Evolutionary conservation across 129 eudicot genomes (phyloP), one percentile per base, ranked within the genome.

Genomic region (Helianthus tuberosus): DNA sequence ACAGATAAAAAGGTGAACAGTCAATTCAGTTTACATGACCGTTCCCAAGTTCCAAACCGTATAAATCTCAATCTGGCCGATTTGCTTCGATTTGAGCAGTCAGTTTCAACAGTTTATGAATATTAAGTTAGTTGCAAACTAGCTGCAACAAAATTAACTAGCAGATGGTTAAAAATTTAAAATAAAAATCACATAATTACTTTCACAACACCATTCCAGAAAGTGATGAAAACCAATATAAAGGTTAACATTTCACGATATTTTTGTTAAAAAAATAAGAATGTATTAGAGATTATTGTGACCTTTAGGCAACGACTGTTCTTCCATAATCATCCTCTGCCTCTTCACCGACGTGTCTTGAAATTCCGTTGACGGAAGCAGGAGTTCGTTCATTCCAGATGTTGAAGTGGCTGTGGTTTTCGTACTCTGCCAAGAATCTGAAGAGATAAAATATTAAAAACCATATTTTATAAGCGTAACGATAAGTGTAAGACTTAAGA

Each of bases 361-460:
- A 41, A 57, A 64, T 80, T 66, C 83, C 46, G 79, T 69, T 35
- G 72, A 68, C 12, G 89, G 49, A n/a, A 25, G 73, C 11, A 55
- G 8, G 0, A 62, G 51, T 44, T 69, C 72, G 38, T 69, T 69
- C 80, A 69, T 65, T 68, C 68, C 85, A 57, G 57, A 79, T 38
- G 72, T 57, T 64, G 89, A 73, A 64, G 85, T 74, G 36, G 68
- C 71, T 15, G 57, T 49, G 5, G 77, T 44, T 39, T 80, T 51
- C 66, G 75, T 63, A 54, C 72, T 71, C 59, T 78, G 88, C 83
- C 79, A 75, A 76, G 93, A 60, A 84, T 86, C 98, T 92, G 82
- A 65, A 50, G 25, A 77, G 36, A 69, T 58, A 12, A 50, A 48
- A 8, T 43, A 65, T 44, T 69, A 20, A 29, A 23, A 10, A 12